Percentiles rank a stretch among this genome's conserved stretches.
phyloP scores from a whole-genome alignment of 2,329 filamentous ascomycete species.

The Pseudogymnoascus sp. region DNA sequence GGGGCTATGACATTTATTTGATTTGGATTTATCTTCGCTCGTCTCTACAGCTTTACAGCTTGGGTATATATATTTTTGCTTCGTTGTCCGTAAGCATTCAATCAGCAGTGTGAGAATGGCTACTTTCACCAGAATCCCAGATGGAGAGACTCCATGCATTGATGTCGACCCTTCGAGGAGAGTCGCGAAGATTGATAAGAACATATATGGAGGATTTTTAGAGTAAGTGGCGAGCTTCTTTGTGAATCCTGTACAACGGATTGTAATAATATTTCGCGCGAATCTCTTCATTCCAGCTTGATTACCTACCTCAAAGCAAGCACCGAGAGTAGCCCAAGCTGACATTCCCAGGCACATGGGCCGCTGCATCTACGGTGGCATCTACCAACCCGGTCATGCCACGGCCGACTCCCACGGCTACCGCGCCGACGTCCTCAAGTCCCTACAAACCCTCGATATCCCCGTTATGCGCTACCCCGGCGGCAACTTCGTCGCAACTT shows the following conservation, averaged over 20 bases:
- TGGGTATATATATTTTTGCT: background rate
- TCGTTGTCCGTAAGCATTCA: background rate
- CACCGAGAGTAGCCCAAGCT: background rate
- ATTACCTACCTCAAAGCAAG: background rate
- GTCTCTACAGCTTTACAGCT: background rate
- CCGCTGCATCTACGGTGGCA: slow-evolving; percentile 78
- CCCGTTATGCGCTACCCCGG: slow-evolving; percentile 76
- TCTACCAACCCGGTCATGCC: slow-evolving; percentile 69
- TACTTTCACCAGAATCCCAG: slow-evolving; percentile 61
- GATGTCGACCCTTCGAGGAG: slow-evolving; percentile 57
- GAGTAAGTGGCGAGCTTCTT: slow-evolving; percentile 49
- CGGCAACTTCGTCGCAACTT: slow-evolving; percentile 78
- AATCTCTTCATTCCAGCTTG: background rate
- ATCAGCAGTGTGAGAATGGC: slow-evolving; percentile 45
- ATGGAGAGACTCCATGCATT: slow-evolving; percentile 55
- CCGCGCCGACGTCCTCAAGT: slow-evolving; percentile 68
- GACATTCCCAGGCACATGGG: slow-evolving; percentile 67
- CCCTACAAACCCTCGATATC: slow-evolving; percentile 64
- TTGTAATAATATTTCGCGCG: background rate
- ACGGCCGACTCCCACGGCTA: slow-evolving; percentile 71
- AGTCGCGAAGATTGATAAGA: slow-evolving; percentile 58
- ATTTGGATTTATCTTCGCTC: background rate
- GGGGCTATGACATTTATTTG: background rate
- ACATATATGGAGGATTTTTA: slow-evolving; percentile 78
- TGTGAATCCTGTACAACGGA: background rate